phyloP scores from a whole-genome alignment of 768 basidiomycete species.

The Lactifluus subvellereus region DNA sequence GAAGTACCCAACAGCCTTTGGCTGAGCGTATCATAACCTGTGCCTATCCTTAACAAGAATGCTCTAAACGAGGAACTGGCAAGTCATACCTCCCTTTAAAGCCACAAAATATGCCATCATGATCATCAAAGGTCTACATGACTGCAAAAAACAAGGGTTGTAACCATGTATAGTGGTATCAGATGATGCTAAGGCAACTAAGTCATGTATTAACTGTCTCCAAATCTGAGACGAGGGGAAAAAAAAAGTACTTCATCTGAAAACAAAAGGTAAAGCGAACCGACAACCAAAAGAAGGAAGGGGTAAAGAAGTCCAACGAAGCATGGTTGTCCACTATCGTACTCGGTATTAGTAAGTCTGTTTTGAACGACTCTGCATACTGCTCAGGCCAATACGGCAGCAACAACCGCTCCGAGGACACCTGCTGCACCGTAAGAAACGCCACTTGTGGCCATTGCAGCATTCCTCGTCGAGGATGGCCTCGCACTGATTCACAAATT shows the following conservation, averaged over 20 bases:
- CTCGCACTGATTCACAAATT: neutral
- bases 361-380: neutral
- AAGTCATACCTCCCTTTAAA: neutral
- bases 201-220: constrained; percentile 19
- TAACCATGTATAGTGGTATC: constrained; percentile 8
- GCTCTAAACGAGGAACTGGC: neutral
- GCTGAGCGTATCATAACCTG: no score
- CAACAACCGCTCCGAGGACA: constrained; percentile 33
- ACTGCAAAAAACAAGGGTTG: neutral
- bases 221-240: neutral
- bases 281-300: neutral
- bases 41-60: no score
- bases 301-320: constrained; percentile 9
- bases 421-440: constrained; percentile 37
- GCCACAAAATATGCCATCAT: neutral
- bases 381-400: constrained; percentile 37
- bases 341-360: neutral
- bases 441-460: constrained; percentile 37
- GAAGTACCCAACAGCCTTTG: no score
- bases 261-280: constrained; percentile 4
- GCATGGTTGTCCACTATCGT: constrained; percentile 9
- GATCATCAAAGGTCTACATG: constrained; percentile 5
- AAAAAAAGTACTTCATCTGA: neutral
- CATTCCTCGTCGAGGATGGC: constrained; percentile 18
- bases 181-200: constrained; percentile 1